These are phyloP conservation scores for Alternaria atra DNA, from an alignment of 2,329 filamentous ascomycete genomes.

Conservation along the genomic window DNA sequence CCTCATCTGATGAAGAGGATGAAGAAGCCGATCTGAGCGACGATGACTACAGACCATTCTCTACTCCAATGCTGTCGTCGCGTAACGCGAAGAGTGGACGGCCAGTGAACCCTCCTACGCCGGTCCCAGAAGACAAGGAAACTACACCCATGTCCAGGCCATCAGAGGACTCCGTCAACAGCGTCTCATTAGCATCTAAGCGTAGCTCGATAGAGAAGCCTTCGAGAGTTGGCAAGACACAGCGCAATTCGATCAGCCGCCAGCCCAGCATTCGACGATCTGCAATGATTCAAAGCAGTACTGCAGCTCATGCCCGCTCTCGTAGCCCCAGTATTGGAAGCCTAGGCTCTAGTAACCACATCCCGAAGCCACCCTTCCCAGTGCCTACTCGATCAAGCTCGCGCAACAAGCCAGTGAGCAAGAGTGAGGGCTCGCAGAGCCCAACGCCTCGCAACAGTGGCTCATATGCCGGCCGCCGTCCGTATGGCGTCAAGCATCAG, in stretches of 20 bases:
- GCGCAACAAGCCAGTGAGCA: constrained; percentile 71
- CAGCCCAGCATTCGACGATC: constrained; percentile 75
- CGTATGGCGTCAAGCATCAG: constrained; percentile 49
- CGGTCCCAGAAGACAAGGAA: constrained; percentile 55
- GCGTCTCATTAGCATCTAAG: constrained; percentile 30
- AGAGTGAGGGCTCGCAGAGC: constrained; percentile 80
- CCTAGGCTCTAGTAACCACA: constrained; percentile 53
- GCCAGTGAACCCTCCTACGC: constrained; percentile 53
- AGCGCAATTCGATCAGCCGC: constrained; percentile 40
- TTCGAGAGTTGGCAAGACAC: constrained; percentile 46
- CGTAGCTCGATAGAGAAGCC: constrained; percentile 50
- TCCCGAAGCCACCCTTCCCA: constrained; percentile 78
- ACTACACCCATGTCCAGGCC: constrained; percentile 36
- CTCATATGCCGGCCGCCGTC: constrained; percentile 48
- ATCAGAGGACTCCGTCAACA: constrained; percentile 43
- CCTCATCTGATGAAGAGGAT: constrained; percentile 63
- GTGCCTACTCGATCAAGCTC: constrained; percentile 92
- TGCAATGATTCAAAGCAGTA: constrained; percentile 81
- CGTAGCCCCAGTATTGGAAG: constrained; percentile 73
- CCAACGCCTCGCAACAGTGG: constrained; percentile 68
- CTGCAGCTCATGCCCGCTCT: constrained; percentile 72
- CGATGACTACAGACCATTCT: constrained; percentile 65
- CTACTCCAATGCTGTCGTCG: constrained; percentile 58
- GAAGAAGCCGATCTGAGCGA: constrained; percentile 69
- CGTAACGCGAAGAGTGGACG: constrained; percentile 60